Conservation (phyloP, 345 rosid genomes). For the Eutrema yunnanense region DNA sequence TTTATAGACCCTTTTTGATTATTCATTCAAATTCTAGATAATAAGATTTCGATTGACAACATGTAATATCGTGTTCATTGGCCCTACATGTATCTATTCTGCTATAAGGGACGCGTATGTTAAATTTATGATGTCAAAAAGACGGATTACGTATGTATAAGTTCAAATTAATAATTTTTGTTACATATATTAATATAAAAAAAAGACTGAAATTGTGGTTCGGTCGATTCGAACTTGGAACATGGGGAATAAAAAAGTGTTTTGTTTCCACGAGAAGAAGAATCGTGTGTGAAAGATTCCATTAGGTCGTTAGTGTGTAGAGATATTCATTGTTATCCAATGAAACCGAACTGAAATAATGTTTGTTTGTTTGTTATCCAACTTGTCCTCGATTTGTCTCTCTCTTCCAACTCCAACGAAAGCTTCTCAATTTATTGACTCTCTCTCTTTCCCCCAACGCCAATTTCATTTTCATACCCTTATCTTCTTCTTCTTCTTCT, state of each 20-base stretch:
- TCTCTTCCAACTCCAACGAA: background rate
- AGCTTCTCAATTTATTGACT: background rate
- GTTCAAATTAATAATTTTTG: background rate
- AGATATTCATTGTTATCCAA: background rate
- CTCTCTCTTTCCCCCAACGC: background rate
- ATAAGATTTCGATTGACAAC: background rate
- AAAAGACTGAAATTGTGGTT: background rate
- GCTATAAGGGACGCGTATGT: background rate
- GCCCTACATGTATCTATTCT: background rate
- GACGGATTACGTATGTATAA: background rate
- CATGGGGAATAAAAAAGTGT: no score
- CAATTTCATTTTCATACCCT: constrained; percentile 10
- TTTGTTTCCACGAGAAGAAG: no score
- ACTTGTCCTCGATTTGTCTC: background rate
- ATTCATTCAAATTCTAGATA: background rate
- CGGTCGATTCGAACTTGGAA: no score
- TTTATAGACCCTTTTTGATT: background rate
- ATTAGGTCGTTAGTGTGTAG: background rate
- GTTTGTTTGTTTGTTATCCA: background rate
- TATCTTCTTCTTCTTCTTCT: background rate
- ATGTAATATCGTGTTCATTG: background rate
- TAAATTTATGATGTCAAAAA: background rate
- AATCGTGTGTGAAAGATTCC: background rate
- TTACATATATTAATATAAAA: background rate
- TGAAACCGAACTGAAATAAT: background rate